Base-by-base conservation (phyloP, 345 rosid species). In the Eucalyptus tenuipes region DNA sequence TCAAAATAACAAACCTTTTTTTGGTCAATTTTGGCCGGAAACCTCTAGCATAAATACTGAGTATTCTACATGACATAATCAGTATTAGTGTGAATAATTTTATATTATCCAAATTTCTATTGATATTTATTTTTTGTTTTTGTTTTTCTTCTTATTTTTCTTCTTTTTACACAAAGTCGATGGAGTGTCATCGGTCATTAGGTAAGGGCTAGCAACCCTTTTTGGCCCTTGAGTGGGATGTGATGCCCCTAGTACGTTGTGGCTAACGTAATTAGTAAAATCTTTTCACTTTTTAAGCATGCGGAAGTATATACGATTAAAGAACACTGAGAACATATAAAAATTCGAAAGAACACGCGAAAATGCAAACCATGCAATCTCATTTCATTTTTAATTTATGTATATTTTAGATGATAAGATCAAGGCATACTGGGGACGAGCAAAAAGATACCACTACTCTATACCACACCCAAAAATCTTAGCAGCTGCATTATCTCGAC, bases 181-280 rank as follows among this genome's bases (percentile, higher is more conserved):
- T 8, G 11, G 24, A 2, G 2, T 1, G 2, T 7, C 27, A 2
- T 6, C 2, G 0, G 1, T 25, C 14, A 37, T 1, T 20, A 2
- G 5, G 27, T 1, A 7, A 75, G 47, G 47, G 8, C 81, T 3
- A 71, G 17, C 29, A 4, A 55, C 7, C 29, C 61, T 10, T 25
- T 3, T 24, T 25, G 61, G 13, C 61, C 61, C 61, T 55, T 24
- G 13, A 10, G 1, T 59, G 57, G 5, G 10, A 52, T 52, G 57
- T 20, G 57, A 52, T 52, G 5, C 5, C 2, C 57, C 10, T 7
- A 50, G 10, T 52, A 52, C 0, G 5, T 7, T 0, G 20, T 52
- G 25, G 5, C 25, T 52, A 52, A 52, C 10, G 10, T 52, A 52
- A 52, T 7, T 52, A 52, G 10, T 52, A 20, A 52, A 20, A 52